These are phyloP conservation scores for Carex pumila DNA, from an alignment of 176 grass and related monocot species.

Conservation along the genomic window DNA sequence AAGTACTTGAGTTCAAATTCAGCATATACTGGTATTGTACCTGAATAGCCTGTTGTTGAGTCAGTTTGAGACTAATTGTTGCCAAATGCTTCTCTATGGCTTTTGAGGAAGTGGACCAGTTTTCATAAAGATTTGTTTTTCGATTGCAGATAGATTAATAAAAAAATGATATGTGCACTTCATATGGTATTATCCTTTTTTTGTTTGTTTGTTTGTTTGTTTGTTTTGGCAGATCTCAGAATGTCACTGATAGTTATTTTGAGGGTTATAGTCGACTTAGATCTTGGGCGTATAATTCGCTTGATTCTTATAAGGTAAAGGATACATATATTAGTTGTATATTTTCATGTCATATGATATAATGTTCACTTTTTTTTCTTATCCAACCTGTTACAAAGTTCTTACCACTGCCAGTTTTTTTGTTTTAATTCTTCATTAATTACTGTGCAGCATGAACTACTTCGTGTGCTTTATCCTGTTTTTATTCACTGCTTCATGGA, in stretches of 20 bases:
- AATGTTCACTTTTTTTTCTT: background rate
- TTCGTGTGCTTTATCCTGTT: constrained; percentile 73
- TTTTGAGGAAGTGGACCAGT: background rate
- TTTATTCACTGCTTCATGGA: constrained; percentile 99
- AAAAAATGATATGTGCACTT: background rate
- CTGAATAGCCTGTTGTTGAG: background rate
- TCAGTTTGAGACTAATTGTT: constrained; percentile 8
- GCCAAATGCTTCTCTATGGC: background rate
- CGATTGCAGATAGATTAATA: background rate
- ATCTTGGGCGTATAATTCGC: constrained; percentile 91
- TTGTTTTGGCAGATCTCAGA: constrained; percentile 48
- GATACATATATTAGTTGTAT: background rate
- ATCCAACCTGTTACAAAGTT: background rate
- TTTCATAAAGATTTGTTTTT: background rate
- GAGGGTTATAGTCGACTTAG: constrained; percentile 74
- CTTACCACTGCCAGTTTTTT: background rate
- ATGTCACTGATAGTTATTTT: constrained; percentile 52
- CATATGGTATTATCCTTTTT: background rate
- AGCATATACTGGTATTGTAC: background rate
- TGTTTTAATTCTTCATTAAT: constrained; percentile 12
- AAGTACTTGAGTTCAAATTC: constrained; percentile 2
- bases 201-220: background rate
- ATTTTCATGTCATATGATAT: constrained; percentile 4
- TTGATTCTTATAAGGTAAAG: constrained; percentile 92
- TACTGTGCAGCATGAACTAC: constrained; percentile 74